Evolutionary conservation across 177 flowering plant species (phyloP).

Genomic region (Vitis hybrid): DNA sequence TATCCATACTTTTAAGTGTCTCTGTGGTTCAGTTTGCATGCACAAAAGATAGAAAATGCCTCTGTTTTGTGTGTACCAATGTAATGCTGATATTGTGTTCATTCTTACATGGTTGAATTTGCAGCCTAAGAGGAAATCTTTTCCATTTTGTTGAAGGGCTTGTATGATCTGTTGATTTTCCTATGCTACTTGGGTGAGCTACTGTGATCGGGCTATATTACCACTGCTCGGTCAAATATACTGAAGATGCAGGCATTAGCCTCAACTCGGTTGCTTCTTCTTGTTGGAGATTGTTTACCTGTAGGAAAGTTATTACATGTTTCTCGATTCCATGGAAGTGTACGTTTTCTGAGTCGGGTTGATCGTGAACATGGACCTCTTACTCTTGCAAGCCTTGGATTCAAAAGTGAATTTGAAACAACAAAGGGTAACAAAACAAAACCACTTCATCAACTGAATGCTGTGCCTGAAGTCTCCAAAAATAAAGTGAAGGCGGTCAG

Average conservation of each 20-base stretch:
- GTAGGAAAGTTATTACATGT: conserved; percentile 28
- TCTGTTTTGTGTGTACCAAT: not conserved
- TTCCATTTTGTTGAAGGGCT: not conserved
- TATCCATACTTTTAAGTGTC: not conserved
- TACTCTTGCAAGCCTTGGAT: conserved; percentile 67
- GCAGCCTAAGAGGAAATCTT: not conserved
- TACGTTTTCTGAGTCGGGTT: conserved; percentile 28
- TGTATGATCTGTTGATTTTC: not conserved
- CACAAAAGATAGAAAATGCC: not conserved
- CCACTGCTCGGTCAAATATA: not conserved
- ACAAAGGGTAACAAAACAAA: conserved; percentile 13
- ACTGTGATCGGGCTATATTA: not conserved
- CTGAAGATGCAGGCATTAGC: conserved; percentile 44
- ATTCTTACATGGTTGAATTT: not conserved
- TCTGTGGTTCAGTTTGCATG: not conserved
- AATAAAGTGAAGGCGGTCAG: conserved; percentile 15
- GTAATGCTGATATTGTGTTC: not conserved
- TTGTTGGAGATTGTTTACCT: conserved; percentile 43
- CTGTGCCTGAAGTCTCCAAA: conserved; percentile 28
- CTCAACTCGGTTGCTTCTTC: conserved; percentile 47
- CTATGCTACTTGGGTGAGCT: not conserved
- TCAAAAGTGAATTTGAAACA: conserved; percentile 32
- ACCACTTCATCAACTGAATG: conserved; percentile 20
- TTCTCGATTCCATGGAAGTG: conserved; percentile 29
- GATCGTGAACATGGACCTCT: conserved; percentile 43